Evolutionary conservation across 805 yeast species (phyloP), one percentile per base, ranked within the genome.

Genomic region (Candida tallmaniae): DNA sequence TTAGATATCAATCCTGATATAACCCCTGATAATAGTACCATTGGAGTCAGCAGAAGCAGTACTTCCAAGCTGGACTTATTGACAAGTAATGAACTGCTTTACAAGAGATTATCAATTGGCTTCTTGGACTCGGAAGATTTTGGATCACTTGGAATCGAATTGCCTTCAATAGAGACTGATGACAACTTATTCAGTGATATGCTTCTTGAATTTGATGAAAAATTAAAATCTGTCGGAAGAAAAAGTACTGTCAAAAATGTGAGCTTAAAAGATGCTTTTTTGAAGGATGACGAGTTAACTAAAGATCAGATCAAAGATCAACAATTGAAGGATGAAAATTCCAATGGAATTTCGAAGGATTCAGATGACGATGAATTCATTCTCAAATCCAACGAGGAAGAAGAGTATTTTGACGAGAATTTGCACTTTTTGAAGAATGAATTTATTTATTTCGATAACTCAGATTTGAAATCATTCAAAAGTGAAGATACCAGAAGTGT

Each of bases 251-350:
- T 35, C 7, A 38, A 37, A 26, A 35, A 38, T 9, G 34, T 32
- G 13, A 29, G 39, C 7, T 31, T 41, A 23, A 34, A 36, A 1
- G 56, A 50, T 22, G 52, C 53, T 23, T 62, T 66, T 39, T 52
- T 65, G 30, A 56, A 50, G 34, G 72, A 66, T 45, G 72, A 65
- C 35, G 72, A 66, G 36, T 53, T 66, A 38, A 59, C 70, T 1
- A 47, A 44, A 22, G 70, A 56, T 22, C 71, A 65, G 39, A 66
- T 65, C 33, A 54, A 50, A 23, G 69, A 65, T 40, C 69, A 59
- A 37, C 60, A 62, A 39, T 37, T 49, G 13, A 58, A 53, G 27
- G 70, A 65, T 32, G 38, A 39, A 10, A 34, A 35, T 10, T 35
- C 24, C 6, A 23, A 23, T n/a, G n/a, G n/a, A n/a, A n/a, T n/a